Percentiles rank a stretch among this genome's conserved stretches.
Conservation (phyloP, 2,329 filamentous ascomycete genomes). For the Penicillium sp. region DNA sequence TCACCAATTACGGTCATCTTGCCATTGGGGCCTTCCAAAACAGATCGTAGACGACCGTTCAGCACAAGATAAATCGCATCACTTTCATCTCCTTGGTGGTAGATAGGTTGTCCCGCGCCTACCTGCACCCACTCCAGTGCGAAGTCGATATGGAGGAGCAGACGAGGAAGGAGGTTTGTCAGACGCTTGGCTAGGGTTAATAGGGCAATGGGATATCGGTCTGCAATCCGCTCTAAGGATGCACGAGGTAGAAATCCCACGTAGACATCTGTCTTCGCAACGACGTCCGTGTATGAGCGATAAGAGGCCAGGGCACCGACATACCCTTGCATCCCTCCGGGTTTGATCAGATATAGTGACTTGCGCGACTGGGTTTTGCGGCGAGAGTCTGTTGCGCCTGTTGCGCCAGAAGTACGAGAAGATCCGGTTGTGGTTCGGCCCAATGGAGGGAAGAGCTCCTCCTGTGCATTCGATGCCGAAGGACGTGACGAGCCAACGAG, state of each 20-base stretch:
- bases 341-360: constrained; percentile 88
- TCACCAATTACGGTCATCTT: constrained; percentile 86
- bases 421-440: constrained; percentile 46
- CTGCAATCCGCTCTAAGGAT: constrained; percentile 86
- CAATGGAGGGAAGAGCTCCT: constrained; percentile 48
- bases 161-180: constrained; percentile 80
- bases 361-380: constrained; percentile 55
- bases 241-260: constrained; percentile 88
- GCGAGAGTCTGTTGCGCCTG: constrained; percentile 31
- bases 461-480: constrained; percentile 26
- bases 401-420: constrained; percentile 35
- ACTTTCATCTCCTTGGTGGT: constrained; percentile 90
- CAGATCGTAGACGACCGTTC: constrained; percentile 83
- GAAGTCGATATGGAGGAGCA: constrained; percentile 97
- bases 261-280: constrained; percentile 97
- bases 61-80: constrained; percentile 98
- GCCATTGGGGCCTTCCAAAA: constrained; percentile 78
- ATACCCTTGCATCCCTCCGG: constrained; percentile 90
- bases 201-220: constrained; percentile 86
- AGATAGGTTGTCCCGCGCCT: constrained; percentile 90
- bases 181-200: constrained; percentile 95
- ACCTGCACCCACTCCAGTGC: constrained; percentile 98
- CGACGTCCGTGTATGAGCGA: constrained; percentile 92
- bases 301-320: constrained; percentile 93
- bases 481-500: constrained; percentile 37